Evolutionary conservation across 2,329 filamentous ascomycete genomes (phyloP), one percentile per base, ranked within the genome.

Genomic region (Sordariomycetes sp.): DNA sequence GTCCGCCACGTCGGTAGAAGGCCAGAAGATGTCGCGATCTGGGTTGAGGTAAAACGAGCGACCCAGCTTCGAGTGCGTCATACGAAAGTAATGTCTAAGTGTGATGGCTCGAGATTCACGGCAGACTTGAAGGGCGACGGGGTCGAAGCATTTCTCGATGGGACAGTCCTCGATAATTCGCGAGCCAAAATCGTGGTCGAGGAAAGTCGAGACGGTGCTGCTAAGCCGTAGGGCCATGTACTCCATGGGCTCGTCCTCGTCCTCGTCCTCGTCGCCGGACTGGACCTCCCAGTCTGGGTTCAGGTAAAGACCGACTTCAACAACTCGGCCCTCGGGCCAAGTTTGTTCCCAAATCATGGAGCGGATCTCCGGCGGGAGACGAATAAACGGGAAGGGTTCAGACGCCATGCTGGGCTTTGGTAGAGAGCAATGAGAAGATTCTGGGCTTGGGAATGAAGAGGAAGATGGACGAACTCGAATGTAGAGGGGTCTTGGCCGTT

Each of bases 21-120:
- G 53, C 53, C 34, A 54, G 32, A 54, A 25, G 53, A 54, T 54
- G 53, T 54, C 53, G 53, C 53, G 53, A 25, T 43, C 8, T 24
- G 53, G 53, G 34, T 54, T 40, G 40, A 54, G 34, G 53, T 54
- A 54, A 54, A 54, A 54, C 32, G 53, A 54, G 34, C 18, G 53
- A 40, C 34, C 53, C 20, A 54, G 53, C 53, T 54, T 54, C 53
- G 53, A 54, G 34, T 54, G 34, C 32, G 53, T 54, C 34, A 54
- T 54, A 34, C 32, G 53, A 34, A 54, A 11, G 53, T 54, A 54
- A 40, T 25, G 34, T 54, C 53, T 37, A 18, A 54, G 53, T 20
- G 53, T 54, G 20, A 40, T 1, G 53, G 53, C 53, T 54, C 53
- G 53, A 35, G 53, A 54, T 54, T 54, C 53, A 25, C 53, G 53